Percentiles rank a stretch among this genome's conserved stretches.
These are phyloP conservation scores for Auxenochlorella pyrenoidosa DNA, from an alignment of 139 green algal genomes.

Conservation along the genomic window DNA sequence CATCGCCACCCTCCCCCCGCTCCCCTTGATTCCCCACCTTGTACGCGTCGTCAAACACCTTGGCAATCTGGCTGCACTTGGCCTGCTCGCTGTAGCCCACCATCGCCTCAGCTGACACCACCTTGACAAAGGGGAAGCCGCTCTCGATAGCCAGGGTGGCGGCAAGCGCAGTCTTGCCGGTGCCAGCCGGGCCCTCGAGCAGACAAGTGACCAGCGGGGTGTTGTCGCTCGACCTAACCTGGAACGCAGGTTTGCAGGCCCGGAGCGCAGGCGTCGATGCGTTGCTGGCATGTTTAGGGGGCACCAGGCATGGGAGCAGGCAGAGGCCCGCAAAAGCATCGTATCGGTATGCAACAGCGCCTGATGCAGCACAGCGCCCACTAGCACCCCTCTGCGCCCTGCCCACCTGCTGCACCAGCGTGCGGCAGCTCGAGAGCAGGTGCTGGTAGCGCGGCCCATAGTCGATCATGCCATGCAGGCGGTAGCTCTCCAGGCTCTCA, in stretches of 20 bases:
- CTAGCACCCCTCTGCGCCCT: slow-evolving; percentile 41
- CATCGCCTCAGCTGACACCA: slow-evolving; percentile 84
- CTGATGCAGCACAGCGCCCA: no score
- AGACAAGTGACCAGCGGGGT: slow-evolving; percentile 91
- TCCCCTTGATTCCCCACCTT: slow-evolving; percentile 45
- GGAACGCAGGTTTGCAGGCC: neutral
- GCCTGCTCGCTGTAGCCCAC: slow-evolving; percentile 88
- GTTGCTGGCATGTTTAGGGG: no score
- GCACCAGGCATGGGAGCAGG: no score
- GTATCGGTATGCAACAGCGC: no score
- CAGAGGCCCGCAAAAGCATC: no score
- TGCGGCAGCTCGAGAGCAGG: slow-evolving; percentile 68
- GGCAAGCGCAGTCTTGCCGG: slow-evolving; percentile 96
- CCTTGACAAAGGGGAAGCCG: slow-evolving; percentile 95
- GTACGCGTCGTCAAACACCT: slow-evolving; percentile 97
- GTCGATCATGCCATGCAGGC: slow-evolving; percentile 92
- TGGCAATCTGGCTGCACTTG: slow-evolving; percentile 80
- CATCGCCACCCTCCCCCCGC: no score
- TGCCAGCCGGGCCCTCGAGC: slow-evolving; percentile 87
- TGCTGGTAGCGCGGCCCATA: slow-evolving; percentile 84
- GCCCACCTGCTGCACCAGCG: slow-evolving; percentile 77
- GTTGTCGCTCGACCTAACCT: slow-evolving; percentile 82
- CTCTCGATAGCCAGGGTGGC: slow-evolving; percentile 86
- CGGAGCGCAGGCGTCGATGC: no score
- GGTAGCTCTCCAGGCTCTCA: slow-evolving; percentile 85